A percentile compares a stretch with the other conserved stretches of the same genome.
phyloP scores from a whole-genome alignment of 225 moss, liverwort and hornwort species.

The Polytrichum commune region DNA sequence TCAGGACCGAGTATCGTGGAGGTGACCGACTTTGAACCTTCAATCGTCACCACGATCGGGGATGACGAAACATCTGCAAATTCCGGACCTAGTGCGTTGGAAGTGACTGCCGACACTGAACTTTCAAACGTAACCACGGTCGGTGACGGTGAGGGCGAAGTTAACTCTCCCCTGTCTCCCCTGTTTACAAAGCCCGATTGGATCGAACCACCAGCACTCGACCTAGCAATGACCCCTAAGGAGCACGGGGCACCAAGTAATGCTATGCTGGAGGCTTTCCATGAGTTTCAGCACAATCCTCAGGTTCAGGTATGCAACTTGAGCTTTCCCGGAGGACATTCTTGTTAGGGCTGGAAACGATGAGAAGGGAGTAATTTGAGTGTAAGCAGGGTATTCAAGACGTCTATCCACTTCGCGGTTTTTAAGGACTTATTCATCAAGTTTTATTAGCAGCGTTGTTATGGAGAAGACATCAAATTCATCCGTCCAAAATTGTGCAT shows the following conservation, averaged over 20 bases:
- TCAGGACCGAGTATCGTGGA: neutral
- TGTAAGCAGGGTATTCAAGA: too few relatives aligned
- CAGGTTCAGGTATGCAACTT: slow-evolving; percentile 32
- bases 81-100: too few relatives aligned
- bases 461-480: too few relatives aligned
- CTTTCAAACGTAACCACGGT: neutral
- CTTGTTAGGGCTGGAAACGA: too few relatives aligned
- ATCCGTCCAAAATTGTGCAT: too few relatives aligned
- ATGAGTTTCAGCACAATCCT: slow-evolving; percentile 48
- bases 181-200: slow-evolving; percentile 28
- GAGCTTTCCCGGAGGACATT: too few relatives aligned
- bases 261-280: slow-evolving; percentile 38
- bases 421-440: too few relatives aligned
- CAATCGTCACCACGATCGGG: neutral
- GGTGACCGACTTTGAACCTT: neutral
- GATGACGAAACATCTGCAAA: slow-evolving; percentile 9
- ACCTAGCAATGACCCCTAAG: slow-evolving; percentile 8
- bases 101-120: neutral
- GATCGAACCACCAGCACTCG: slow-evolving; percentile 47
- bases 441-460: too few relatives aligned
- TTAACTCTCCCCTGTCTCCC: slow-evolving; percentile 8
- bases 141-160: slow-evolving; percentile 15
- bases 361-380: too few relatives aligned
- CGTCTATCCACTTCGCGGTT: too few relatives aligned
- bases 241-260: slow-evolving; percentile 24